phyloP scores from a whole-genome alignment of 2,329 filamentous ascomycete species.

The Fusarium luffae region DNA sequence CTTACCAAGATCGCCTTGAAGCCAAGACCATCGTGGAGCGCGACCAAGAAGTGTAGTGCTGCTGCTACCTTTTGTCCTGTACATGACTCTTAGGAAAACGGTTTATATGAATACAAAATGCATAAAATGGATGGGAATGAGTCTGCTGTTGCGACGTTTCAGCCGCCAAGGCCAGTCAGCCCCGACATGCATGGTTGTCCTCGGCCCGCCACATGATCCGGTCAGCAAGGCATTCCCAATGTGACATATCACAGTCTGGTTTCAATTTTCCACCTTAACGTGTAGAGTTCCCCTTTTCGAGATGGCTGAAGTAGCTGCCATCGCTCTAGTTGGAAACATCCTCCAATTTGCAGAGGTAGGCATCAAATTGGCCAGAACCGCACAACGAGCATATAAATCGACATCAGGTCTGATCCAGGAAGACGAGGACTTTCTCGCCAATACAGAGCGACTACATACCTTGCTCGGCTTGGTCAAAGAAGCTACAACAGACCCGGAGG shows the following conservation, averaged over 20 bases:
- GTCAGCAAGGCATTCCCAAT: neutral
- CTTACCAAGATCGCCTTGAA: neutral
- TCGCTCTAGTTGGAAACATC: neutral
- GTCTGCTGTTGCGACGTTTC: neutral
- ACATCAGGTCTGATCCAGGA: neutral
- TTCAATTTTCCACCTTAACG: neutral
- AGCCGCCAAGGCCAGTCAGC: neutral
- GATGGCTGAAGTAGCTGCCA: neutral
- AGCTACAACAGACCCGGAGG: too few relatives aligned
- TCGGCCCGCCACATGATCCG: neutral
- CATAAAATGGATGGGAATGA: rapidly evolving
- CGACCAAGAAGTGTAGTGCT: neutral
- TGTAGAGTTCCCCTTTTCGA: rapidly evolving
- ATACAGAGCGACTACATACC: neutral
- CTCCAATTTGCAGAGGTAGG: neutral
- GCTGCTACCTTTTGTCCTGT: neutral
- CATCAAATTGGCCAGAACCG: neutral
- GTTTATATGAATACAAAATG: too few relatives aligned
- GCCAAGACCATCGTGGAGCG: neutral
- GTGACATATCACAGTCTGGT: neutral
- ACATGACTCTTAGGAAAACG: neutral
- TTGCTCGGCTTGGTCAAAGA: neutral
- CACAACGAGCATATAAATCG: neutral
- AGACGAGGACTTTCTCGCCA: neutral
- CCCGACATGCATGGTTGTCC: neutral